Evolutionary conservation across 2,329 filamentous ascomycete genomes (phyloP), one percentile per base, ranked within the genome.

Genomic region (Hymenoscyphus scutula): DNA sequence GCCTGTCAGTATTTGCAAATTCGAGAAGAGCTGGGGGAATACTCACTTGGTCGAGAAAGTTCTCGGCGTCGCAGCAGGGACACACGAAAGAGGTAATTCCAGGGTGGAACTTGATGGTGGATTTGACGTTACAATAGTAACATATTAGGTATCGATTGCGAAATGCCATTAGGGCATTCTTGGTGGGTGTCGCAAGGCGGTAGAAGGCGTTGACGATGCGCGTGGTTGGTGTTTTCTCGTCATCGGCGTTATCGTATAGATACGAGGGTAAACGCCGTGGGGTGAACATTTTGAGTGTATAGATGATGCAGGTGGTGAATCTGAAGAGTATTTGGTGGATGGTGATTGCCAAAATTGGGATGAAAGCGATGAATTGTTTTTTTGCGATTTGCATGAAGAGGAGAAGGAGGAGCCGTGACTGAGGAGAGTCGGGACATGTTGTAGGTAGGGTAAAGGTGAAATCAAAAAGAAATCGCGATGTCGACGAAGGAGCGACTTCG

Each of bases 111-210:
- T 37, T 13, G 61, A 84, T 80, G 37, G 81, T 79, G 37, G 89
- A 89, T 69, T 84, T 85, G 74, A 82, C 81, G 69, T 90, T 89
- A 76, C 93, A 97, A 76, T 94, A 96, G 80, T 96, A 94, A 81
- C 92, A 97, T 66, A 78, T 80, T 68, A 93, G 75, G 66, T 65
- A 66, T 53, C 69, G 73, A 37, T 66, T 63, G 32, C 67, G 59
- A 34, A 68, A 55, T 65, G 69, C 66, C 69, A 70, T 71, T 45
- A 62, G 65, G 51, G 66, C 69, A 71, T 71, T 63, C 59, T 55
- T 53, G 11, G 5, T 53, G 1, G 48, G 15, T 41, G 38, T 41
- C 38, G 38, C 38, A 17, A 41, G 13, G 38, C 38, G 38, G 6
- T n/a, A n/a, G 15, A 41, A 41, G n/a, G n/a, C 38, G 38, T 41